A percentile compares a stretch with the other conserved stretches of the same genome.
Conservation (phyloP, 169 alveolate species). For the Perkinsus marinus region DNA sequence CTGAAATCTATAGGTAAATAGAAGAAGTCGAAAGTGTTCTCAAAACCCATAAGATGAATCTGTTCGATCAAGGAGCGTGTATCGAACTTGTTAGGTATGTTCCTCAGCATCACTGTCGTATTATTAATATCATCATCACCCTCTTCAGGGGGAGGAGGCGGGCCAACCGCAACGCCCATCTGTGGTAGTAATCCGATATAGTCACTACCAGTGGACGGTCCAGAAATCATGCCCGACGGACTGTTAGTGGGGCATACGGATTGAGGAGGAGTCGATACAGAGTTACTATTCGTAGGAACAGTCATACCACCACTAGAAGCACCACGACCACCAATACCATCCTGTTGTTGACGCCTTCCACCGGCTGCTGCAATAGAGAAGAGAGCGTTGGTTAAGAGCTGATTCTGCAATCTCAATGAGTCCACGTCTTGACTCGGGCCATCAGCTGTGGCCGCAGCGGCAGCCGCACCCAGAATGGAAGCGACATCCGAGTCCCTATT, state of each 20-base stretch:
- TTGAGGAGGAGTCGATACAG: no score
- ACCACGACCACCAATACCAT: background rate
- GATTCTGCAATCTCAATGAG: background rate
- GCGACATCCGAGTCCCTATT: background rate
- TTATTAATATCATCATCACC: background rate
- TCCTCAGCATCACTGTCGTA: constrained; percentile 49
- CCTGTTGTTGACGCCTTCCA: background rate
- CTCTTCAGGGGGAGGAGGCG: background rate
- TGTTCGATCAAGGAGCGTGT: constrained; percentile 23
- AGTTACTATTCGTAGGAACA: no score
- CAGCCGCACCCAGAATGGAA: background rate
- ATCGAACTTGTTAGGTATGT: constrained; percentile 51
- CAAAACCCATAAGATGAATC: constrained; percentile 29
- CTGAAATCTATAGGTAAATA: constrained; percentile 47
- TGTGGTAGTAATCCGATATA: background rate
- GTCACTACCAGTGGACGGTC: background rate
- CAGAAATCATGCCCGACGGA: no score
- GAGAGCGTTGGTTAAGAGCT: background rate
- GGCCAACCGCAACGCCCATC: background rate
- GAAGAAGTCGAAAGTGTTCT: constrained; percentile 47
- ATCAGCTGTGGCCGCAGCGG: background rate
- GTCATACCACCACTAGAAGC: no score
- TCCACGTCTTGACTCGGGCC: background rate
- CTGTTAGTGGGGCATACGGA: no score
- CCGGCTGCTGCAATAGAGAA: background rate